phyloP scores from a whole-genome alignment of 2,329 filamentous ascomycete genomes.

The Alternaria novae-zelandiae region DNA sequence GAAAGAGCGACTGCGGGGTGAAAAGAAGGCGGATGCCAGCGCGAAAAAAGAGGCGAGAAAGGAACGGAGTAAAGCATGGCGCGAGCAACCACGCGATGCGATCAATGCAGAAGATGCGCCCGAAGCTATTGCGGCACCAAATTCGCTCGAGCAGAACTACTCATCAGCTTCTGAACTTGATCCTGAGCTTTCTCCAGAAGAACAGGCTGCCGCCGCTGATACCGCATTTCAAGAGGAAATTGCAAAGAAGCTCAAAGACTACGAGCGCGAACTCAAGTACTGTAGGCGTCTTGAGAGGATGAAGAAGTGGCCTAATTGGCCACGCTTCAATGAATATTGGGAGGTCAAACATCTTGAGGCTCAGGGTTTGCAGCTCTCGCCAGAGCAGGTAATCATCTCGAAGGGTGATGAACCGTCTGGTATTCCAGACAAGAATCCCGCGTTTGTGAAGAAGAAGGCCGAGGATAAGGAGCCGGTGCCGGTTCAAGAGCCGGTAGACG shows the following conservation, averaged over 20 bases:
- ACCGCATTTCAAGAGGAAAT: neutral
- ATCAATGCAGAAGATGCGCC: neutral
- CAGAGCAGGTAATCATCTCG: neutral
- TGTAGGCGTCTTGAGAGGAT: neutral
- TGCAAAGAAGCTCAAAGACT: fast-evolving
- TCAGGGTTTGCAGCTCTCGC: neutral
- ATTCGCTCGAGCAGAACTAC: neutral
- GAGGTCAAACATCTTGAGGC: neutral
- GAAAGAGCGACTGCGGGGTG: fast-evolving
- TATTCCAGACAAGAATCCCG: neutral
- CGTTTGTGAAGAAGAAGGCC: neutral
- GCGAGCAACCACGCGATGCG: neutral
- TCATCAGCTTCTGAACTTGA: fast-evolving
- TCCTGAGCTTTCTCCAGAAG: neutral
- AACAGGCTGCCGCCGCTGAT: neutral
- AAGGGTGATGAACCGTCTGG: neutral
- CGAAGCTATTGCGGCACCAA: neutral
- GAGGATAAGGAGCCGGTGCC: neutral
- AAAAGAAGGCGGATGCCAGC: neutral
- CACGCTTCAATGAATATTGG: neutral
- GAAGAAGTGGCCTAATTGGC: neutral
- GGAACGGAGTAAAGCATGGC: neutral
- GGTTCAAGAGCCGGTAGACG: neutral
- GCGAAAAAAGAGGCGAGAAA: neutral
- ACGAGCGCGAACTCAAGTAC: neutral